Evolutionary conservation across 1,284 basidiomycete species (phyloP).

Genomic region (Ceratobasidium papillatum): DNA sequence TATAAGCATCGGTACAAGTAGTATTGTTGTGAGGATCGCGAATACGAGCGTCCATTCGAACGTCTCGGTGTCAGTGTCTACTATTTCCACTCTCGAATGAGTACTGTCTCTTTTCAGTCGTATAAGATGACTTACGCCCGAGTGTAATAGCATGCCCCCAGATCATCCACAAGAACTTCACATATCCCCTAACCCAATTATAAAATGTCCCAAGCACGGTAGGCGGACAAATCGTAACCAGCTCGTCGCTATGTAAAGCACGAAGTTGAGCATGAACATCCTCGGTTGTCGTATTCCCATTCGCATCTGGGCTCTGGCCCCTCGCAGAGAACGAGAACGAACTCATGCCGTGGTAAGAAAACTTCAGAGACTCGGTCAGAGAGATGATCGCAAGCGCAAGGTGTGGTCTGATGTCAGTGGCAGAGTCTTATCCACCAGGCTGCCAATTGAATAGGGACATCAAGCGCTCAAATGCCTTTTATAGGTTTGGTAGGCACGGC

Average conservation of each 20-base stretch:
- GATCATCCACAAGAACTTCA: conserved; percentile 31
- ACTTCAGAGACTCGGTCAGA: conserved; percentile 35
- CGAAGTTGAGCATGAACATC: conserved; percentile 32
- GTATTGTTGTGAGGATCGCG: conserved; percentile 15
- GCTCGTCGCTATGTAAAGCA: conserved; percentile 24
- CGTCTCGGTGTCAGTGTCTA: conserved; percentile 26
- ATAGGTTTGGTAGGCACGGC: conserved; percentile 19
- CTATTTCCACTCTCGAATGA: conserved; percentile 19
- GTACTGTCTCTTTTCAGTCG: neutral
- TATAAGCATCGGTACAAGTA: conserved; percentile 28
- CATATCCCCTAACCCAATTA: conserved; percentile 15
- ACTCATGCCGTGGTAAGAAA: conserved; percentile 3
- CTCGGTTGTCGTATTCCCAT: conserved; percentile 6
- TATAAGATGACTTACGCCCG: neutral
- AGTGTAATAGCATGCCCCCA: conserved; percentile 29
- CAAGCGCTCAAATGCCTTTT: conserved; percentile 17
- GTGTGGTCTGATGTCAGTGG: conserved; percentile 11
- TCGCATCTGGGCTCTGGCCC: neutral
- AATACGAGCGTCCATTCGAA: conserved; percentile 38
- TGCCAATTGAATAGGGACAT: neutral
- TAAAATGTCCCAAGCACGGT: conserved; percentile 34
- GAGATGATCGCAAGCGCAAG: neutral
- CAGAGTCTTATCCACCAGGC: conserved; percentile 21
- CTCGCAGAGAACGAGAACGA: conserved; percentile 47
- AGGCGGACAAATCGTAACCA: conserved; percentile 6